Conservation (phyloP, 2,329 filamentous ascomycete species). For the Penicillium sp. region DNA sequence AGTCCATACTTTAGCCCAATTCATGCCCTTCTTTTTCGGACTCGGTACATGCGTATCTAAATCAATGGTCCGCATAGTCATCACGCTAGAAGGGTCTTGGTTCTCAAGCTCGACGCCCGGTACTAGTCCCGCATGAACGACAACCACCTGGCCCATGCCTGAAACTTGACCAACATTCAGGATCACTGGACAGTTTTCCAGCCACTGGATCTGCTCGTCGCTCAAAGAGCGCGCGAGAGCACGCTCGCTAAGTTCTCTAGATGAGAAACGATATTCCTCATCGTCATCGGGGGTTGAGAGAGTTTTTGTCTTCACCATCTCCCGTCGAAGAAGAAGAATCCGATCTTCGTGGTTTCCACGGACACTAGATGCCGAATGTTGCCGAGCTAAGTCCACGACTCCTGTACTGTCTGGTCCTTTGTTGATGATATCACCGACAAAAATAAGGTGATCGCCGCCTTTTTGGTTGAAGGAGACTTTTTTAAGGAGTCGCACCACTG, state of each 20-base stretch:
- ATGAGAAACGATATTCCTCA: conserved; percentile 31
- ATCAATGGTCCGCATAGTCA: conserved; percentile 87
- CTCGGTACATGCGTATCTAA: conserved; percentile 60
- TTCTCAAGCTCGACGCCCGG: conserved; percentile 67
- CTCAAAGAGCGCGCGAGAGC: conserved; percentile 58
- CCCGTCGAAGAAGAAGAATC: conserved; percentile 65
- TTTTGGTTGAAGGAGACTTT: conserved; percentile 61
- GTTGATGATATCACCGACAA: conserved; percentile 75
- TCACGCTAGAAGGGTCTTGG: conserved; percentile 76
- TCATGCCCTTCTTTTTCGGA: conserved; percentile 52
- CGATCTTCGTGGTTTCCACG: conserved; percentile 92
- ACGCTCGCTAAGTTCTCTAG: conserved; percentile 39
- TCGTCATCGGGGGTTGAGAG: conserved; percentile 15
- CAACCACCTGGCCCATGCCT: conserved; percentile 62
- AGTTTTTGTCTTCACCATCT: conserved; percentile 35
- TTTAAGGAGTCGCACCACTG: conserved; percentile 59
- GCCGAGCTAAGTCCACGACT: conserved; percentile 72
- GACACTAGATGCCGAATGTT: conserved; percentile 73
- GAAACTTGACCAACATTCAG: conserved; percentile 65
- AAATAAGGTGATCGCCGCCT: conserved; percentile 68
- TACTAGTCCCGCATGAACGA: conserved; percentile 83
- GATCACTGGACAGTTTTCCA: conserved; percentile 73
- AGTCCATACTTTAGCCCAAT: conserved; percentile 60
- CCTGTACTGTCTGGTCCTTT: conserved; percentile 82
- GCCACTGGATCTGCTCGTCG: conserved; percentile 64